phyloP scores from a whole-genome alignment of 306 rosid species.

The Cucumis sativus region DNA sequence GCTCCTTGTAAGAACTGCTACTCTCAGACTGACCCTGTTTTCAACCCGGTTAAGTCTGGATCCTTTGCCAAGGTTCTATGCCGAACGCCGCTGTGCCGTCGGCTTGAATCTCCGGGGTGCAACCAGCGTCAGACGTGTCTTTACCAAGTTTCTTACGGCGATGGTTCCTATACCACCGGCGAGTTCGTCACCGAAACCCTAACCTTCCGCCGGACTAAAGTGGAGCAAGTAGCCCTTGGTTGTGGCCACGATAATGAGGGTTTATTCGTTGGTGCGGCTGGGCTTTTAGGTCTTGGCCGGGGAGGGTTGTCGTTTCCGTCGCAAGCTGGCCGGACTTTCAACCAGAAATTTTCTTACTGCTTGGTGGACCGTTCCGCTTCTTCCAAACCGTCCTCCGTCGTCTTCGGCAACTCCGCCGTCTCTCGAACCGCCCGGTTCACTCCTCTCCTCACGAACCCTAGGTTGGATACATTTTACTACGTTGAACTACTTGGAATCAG shows the following conservation, averaged over 20 bases:
- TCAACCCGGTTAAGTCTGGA: conserved; percentile 52
- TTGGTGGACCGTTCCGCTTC: conserved; percentile 85
- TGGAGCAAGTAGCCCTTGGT: conserved; percentile 59
- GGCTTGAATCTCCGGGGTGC: conserved; percentile 54
- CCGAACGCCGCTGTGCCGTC: conserved; percentile 50
- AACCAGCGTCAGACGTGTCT: conserved; percentile 34
- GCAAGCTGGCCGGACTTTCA: conserved; percentile 57
- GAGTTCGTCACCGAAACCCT: conserved; percentile 83
- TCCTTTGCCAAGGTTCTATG: conserved; percentile 47
- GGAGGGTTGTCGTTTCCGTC: conserved; percentile 65
- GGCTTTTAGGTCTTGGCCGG: conserved; percentile 74
- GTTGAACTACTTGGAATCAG: conserved; percentile 62
- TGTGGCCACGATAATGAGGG: conserved; percentile 92
- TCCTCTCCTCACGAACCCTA: conserved; percentile 52
- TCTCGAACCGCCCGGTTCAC: conserved; percentile 79
- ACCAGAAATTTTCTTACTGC: conserved; percentile 77
- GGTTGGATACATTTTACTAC: conserved; percentile 78
- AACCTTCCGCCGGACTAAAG: conserved; percentile 53
- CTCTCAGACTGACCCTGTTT: conserved; percentile 62
- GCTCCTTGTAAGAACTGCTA: conserved; percentile 78
- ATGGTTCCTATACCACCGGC: conserved; percentile 71
- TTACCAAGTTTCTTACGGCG: conserved; percentile 88
- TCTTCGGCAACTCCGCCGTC: conserved; percentile 69
- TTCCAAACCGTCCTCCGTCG: conserved; percentile 49
- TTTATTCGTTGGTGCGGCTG: conserved; percentile 83